phyloP scores from a whole-genome alignment of 495 filamentous ascomycete species.

The Filosporella fistucella region DNA sequence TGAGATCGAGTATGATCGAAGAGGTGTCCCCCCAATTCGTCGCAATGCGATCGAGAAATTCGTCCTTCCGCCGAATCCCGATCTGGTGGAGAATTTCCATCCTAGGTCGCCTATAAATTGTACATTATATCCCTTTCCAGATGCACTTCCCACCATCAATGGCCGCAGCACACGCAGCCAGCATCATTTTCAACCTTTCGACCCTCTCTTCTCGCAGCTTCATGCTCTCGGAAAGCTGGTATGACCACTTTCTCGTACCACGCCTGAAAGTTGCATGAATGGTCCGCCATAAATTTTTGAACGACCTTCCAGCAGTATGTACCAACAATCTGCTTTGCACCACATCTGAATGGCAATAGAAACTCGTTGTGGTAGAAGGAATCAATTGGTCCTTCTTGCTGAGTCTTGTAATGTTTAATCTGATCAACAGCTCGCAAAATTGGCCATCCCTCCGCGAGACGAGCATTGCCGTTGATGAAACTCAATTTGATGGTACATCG shows the following conservation, averaged over 20 bases:
- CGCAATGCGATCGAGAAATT: too few species aligned
- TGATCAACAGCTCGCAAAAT: slow-evolving; percentile 4
- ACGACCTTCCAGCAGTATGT: slow-evolving; percentile 8
- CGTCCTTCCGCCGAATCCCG: too few species aligned
- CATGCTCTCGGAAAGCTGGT: slow-evolving; percentile 12
- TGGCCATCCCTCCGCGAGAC: slow-evolving; percentile 3
- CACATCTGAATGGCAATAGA: slow-evolving; percentile 1
- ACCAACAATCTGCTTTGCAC: slow-evolving; percentile 6
- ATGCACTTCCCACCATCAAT: background rate
- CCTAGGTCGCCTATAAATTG: too few species aligned
- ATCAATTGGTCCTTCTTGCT: background rate
- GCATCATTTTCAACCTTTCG: background rate
- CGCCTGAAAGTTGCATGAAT: background rate
- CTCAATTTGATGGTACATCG: slow-evolving; percentile 2
- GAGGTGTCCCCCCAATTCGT: too few species aligned
- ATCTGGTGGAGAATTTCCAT: too few species aligned
- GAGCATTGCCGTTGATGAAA: slow-evolving; percentile 7
- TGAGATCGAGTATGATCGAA: too few species aligned
- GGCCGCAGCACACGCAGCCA: slow-evolving; percentile 3
- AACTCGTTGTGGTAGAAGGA: slow-evolving; percentile 2
- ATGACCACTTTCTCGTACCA: background rate
- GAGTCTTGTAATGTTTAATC: background rate
- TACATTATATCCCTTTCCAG: too few species aligned
- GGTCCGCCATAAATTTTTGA: slow-evolving; percentile 1
- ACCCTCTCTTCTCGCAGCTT: slow-evolving; percentile 7